phyloP scores from a whole-genome alignment of 805 yeast species.

The Kregervanrija pseudodelftensis region DNA sequence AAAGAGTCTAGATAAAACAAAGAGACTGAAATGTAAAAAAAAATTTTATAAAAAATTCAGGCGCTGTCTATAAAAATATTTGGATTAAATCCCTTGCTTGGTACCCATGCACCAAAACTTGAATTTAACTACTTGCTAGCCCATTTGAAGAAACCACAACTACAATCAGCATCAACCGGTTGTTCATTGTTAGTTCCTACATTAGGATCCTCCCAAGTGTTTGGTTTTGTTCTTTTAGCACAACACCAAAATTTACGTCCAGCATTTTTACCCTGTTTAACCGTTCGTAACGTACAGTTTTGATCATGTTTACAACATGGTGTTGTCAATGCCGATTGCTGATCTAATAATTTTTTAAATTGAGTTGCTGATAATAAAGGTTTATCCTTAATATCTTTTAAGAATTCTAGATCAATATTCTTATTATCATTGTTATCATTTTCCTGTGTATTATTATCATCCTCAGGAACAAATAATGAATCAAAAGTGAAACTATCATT shows the following conservation, averaged over 20 bases:
- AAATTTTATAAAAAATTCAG: too few species aligned
- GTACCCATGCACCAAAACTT: too few species aligned
- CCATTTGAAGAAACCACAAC: constrained; percentile 55
- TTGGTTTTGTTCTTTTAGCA: constrained; percentile 24
- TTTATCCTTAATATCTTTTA: background rate
- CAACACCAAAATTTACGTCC: constrained; percentile 55
- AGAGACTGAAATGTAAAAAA: too few species aligned
- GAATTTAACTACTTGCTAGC: constrained; percentile 18
- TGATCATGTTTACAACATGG: constrained; percentile 45
- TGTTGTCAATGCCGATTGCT: constrained; percentile 5
- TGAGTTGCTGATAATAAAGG: constrained; percentile 8
- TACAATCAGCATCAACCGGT: constrained; percentile 21
- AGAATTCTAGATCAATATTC: background rate
- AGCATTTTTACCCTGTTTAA: constrained; percentile 34
- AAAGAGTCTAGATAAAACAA: too few species aligned
- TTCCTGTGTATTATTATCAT: background rate
- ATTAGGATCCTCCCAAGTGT: constrained; percentile 23
- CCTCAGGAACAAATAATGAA: constrained; percentile 12
- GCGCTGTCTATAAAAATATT: too few species aligned
- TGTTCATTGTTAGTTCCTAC: background rate
- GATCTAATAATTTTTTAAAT: constrained; percentile 18
- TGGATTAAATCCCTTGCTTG: too few species aligned
- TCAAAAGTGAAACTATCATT: background rate
- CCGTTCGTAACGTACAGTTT: constrained; percentile 39
- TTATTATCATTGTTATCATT: background rate